Base-by-base conservation (phyloP, 2,329 filamentous ascomycete genomes). In the Fusarium sp. region DNA sequence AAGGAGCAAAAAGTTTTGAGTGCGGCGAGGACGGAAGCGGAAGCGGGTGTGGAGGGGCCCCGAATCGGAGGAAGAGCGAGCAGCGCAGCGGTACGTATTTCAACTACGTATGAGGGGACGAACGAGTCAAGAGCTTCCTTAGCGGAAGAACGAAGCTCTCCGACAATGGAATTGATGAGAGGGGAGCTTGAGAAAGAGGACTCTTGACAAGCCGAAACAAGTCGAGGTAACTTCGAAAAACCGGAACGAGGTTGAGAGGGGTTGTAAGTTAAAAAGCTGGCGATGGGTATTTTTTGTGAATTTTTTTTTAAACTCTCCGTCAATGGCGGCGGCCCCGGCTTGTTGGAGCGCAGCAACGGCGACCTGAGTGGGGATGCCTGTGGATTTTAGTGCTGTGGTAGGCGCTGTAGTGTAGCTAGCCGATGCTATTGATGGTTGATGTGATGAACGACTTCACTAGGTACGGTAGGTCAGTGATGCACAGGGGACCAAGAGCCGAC, bases 1-100 rank as follows among this genome's bases (percentile, higher is more conserved):
- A 35, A 61, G 34, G 55, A 52, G 54, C 61, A 62, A 65, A 70
- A 70, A 66, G 61, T 65, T 70, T 70, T 64, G 61, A 68, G 40
- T 54, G 59, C 49, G 64, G 64, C 62, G 64, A 55, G 34, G 59
- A 70, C 68, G 68, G 68, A 71, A 67, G 69, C 64, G 66, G 68
- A 69, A 67, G 55, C 31, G 62, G 68, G 56, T 61, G 65, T 66
- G 55, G 68, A 67, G 68, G 68, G 68, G 68, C 66, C 57, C 57
- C 64, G 66, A 65, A 68, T 70, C 68, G 68, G 68, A 70, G 68
- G 68, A 62, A 19, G 19, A 19, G 19, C 19, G 19, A 19, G 19
- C 19, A 19, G 19, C 19, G 53, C 47, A 40, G 13, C 31, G 58
- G 50, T 49, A 60, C 48, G 57, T 60, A 55, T 39, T 48, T 36